Evolutionary conservation across 352 stramenopile genomes (phyloP).

Genomic region (Globisporangium carolinianum): DNA sequence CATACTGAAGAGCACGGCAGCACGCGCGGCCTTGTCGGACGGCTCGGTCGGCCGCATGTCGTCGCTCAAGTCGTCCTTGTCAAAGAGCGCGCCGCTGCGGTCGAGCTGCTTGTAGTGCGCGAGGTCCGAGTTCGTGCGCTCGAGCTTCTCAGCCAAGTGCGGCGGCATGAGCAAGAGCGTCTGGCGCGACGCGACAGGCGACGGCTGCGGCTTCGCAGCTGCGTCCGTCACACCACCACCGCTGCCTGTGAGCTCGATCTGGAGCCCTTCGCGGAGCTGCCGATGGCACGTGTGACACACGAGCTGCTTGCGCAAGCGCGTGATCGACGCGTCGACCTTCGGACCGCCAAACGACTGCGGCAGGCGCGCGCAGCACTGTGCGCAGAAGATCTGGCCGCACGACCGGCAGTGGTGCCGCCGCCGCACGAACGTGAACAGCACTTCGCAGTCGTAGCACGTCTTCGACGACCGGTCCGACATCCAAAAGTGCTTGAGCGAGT

Average conservation of each 20-base stretch:
- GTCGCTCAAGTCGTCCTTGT: slow-evolving; percentile 76
- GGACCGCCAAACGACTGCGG: slow-evolving; percentile 69
- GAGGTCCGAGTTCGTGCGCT: slow-evolving; percentile 48
- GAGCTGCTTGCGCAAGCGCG: slow-evolving; percentile 69
- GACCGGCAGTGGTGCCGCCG: slow-evolving; percentile 77
- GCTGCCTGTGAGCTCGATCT: slow-evolving; percentile 55
- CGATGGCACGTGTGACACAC: slow-evolving; percentile 82
- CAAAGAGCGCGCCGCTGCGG: slow-evolving; percentile 51
- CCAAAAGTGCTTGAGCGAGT: slow-evolving; percentile 85
- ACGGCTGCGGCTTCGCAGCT: slow-evolving; percentile 19
- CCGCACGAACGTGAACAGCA: slow-evolving; percentile 79
- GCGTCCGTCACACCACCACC: slow-evolving; percentile 25
- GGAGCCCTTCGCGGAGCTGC: slow-evolving; percentile 72
- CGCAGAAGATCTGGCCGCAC: slow-evolving; percentile 84
- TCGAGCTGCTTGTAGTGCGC: slow-evolving; percentile 61
- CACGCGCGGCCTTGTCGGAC: slow-evolving; percentile 37
- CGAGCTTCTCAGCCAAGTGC: slow-evolving; percentile 59
- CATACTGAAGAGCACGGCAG: slow-evolving; percentile 63
- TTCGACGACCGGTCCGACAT: slow-evolving; percentile 86
- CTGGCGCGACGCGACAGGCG: slow-evolving; percentile 20
- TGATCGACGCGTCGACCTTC: slow-evolving; percentile 77
- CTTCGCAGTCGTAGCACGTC: slow-evolving; percentile 75
- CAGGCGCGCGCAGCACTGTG: slow-evolving; percentile 70
- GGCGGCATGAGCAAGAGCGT: slow-evolving; percentile 75
- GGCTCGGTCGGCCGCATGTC: slow-evolving; percentile 50